Evolutionary conservation across 2,329 filamentous ascomycete genomes (phyloP).

Genomic region (Penicillium sumatraense): DNA sequence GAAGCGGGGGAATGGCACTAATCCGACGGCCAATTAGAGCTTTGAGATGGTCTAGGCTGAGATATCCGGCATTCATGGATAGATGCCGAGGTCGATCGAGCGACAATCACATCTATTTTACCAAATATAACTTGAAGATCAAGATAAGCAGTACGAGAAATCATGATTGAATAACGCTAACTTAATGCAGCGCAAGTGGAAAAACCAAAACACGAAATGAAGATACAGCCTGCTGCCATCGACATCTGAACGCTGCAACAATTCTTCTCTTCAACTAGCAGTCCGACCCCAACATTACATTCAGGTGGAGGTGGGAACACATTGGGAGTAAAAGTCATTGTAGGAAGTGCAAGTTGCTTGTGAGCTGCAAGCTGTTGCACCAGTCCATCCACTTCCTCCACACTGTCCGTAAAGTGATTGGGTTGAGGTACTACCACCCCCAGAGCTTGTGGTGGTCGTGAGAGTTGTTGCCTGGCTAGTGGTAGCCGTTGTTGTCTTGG

Average conservation of each 20-base stretch:
- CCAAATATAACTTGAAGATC: too few species aligned
- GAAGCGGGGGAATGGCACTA: background rate
- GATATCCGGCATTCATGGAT: background rate
- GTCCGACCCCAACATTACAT: background rate
- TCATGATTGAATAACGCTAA: background rate
- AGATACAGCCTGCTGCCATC: background rate
- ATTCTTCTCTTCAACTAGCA: background rate
- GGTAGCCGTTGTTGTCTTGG: background rate
- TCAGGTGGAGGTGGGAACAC: conserved; percentile 18
- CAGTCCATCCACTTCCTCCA: conserved; percentile 21
- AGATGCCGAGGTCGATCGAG: too few species aligned
- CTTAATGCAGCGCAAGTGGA: background rate
- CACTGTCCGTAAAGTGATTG: conserved; percentile 25
- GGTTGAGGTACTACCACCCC: conserved; percentile 5
- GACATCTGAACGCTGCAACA: background rate
- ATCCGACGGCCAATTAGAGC: background rate
- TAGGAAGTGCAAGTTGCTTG: conserved; percentile 18
- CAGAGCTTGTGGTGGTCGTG: background rate
- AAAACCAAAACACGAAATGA: background rate
- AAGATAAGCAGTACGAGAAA: too few species aligned
- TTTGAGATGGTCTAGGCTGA: background rate
- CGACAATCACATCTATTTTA: too few species aligned
- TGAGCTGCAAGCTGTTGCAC: conserved; percentile 16
- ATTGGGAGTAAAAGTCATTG: conserved; percentile 24
- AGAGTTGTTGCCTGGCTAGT: background rate